Percentiles rank a stretch among this genome's conserved stretches.
phyloP scores from a whole-genome alignment of 1,284 basidiomycete genomes.

The Heterobasidion parviporum region DNA sequence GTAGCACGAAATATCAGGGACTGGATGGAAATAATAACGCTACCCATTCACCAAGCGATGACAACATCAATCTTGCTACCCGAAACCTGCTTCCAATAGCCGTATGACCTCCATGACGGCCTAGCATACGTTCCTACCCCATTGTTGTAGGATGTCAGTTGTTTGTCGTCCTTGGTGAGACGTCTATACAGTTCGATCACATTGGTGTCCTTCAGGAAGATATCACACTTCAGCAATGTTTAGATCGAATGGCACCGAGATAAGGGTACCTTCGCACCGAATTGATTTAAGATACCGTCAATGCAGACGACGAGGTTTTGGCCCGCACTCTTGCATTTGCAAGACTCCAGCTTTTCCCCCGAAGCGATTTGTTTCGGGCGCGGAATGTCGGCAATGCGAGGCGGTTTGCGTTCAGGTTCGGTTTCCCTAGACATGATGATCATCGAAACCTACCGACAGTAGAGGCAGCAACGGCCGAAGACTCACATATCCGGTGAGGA shows the following conservation, averaged over 20 bases:
- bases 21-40: not conserved
- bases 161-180: slow-evolving; percentile 14
- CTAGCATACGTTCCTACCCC: slow-evolving; percentile 26
- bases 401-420: too few species aligned
- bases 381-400: too few species aligned
- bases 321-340: not conserved
- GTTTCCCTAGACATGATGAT: too few species aligned
- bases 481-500: too few species aligned
- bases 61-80: slow-evolving; percentile 15
- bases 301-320: slow-evolving; percentile 21
- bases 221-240: too few species aligned
- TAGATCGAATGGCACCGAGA: too few species aligned
- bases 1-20: not conserved
- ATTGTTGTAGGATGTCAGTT: slow-evolving; percentile 26
- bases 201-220: slow-evolving; percentile 2
- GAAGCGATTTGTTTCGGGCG: too few species aligned
- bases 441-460: too few species aligned
- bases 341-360: too few species aligned
- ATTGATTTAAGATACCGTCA: slow-evolving; percentile 25
- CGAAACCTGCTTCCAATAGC: slow-evolving; percentile 13
- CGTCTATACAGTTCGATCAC: slow-evolving; percentile 5
- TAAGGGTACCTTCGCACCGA: slow-evolving; percentile 14
- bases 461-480: too few species aligned
- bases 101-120: slow-evolving; percentile 15
- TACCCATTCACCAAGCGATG: slow-evolving; percentile 18